Evolutionary conservation across 1,284 basidiomycete species (phyloP).

Genomic region (Xerocomus amazonicus): DNA sequence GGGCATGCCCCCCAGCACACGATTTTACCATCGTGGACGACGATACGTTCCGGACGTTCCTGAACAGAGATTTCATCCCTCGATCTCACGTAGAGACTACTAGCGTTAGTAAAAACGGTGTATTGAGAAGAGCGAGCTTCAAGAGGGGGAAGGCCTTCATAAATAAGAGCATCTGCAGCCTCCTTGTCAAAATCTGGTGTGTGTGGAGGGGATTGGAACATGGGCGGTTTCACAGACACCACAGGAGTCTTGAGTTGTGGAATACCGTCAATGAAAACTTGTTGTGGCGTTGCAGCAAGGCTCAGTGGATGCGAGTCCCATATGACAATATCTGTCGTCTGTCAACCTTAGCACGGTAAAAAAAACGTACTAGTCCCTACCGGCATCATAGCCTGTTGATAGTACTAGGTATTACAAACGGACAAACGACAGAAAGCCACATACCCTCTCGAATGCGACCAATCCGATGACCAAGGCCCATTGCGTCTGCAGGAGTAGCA

Average conservation of each 20-base stretch:
- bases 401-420: neutral
- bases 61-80: conserved; percentile 13
- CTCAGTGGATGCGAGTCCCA: conserved; percentile 46
- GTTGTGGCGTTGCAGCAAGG: conserved; percentile 49
- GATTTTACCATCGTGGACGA: conserved; percentile 45
- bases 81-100: conserved; percentile 10
- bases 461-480: conserved; percentile 62
- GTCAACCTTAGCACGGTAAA: neutral
- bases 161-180: conserved; percentile 46
- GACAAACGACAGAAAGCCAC: neutral
- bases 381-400: conserved; percentile 37
- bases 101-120: conserved; percentile 21
- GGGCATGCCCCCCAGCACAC: conserved; percentile 34
- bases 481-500: conserved; percentile 50
- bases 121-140: conserved; percentile 30
- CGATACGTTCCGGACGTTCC: conserved; percentile 33
- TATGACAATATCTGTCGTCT: neutral
- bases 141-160: conserved; percentile 66
- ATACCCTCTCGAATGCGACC: conserved; percentile 44
- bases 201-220: conserved; percentile 34
- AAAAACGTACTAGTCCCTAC: conserved; percentile 18
- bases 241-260: conserved; percentile 49
- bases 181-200: conserved; percentile 62
- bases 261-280: conserved; percentile 70
- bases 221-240: conserved; percentile 31